Evolutionary conservation across 2,329 filamentous ascomycete species (phyloP).

Genomic region (Metarhizium brunneum): DNA sequence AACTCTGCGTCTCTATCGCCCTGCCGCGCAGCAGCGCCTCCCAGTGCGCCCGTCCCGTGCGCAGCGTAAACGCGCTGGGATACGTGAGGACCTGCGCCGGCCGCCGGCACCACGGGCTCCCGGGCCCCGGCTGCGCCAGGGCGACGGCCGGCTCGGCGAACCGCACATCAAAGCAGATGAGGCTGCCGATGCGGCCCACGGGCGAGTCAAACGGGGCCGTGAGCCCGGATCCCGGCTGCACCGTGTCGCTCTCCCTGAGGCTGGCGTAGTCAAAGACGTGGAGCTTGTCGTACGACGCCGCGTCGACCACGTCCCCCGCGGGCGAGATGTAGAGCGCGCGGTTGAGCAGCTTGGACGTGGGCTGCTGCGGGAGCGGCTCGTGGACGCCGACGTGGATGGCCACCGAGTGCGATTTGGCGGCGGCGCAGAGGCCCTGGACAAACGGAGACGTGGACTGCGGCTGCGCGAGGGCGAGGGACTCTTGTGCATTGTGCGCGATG

Average conservation of each 20-base stretch:
- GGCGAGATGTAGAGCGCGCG: constrained; percentile 42
- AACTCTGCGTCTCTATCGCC: constrained; percentile 83
- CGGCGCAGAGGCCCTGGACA: constrained; percentile 62
- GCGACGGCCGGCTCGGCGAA: constrained; percentile 69
- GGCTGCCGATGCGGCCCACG: constrained; percentile 65
- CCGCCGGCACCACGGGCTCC: constrained; percentile 18
- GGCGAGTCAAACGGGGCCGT: constrained; percentile 62
- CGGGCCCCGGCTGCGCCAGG: constrained; percentile 38
- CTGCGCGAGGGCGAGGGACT: constrained; percentile 62
- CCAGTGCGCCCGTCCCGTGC: constrained; percentile 83
- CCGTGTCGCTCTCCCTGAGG: constrained; percentile 44
- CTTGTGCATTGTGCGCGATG: constrained; percentile 59
- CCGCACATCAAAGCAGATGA: constrained; percentile 86
- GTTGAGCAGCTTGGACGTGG: constrained; percentile 33
- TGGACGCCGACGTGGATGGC: constrained; percentile 85
- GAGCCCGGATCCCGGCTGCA: constrained; percentile 58
- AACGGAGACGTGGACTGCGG: constrained; percentile 61
- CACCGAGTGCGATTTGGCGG: constrained; percentile 53
- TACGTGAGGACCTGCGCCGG: constrained; percentile 72
- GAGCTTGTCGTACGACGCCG: constrained; percentile 67
- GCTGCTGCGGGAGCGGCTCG: constrained; percentile 40
- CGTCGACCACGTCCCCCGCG: constrained; percentile 30
- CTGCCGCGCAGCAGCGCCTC: constrained; percentile 66
- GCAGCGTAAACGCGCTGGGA: constrained; percentile 82
- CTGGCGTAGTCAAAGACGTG: constrained; percentile 72